These are phyloP conservation scores for Fusarium nanum DNA, from an alignment of 2,329 filamentous ascomycete species.

Conservation along the genomic window DNA sequence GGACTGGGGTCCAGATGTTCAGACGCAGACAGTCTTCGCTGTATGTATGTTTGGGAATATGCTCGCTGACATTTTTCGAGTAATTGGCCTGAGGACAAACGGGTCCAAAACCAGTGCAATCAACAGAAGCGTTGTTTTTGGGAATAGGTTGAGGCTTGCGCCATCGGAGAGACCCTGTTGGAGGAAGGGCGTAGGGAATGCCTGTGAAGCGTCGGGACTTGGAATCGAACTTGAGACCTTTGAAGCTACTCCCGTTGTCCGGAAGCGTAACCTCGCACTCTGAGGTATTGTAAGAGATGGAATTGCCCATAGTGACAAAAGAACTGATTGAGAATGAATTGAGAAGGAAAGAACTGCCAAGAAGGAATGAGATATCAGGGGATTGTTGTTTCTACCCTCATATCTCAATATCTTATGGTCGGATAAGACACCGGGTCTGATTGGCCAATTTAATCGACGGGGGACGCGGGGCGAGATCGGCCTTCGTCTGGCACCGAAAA, in stretches of 20 bases:
- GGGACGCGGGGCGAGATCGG: neutral
- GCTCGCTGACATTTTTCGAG: conserved; percentile 21
- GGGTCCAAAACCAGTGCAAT: neutral
- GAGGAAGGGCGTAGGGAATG: conserved; percentile 56
- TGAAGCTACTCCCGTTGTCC: conserved; percentile 24
- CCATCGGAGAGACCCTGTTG: conserved; percentile 31
- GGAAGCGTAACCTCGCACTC: neutral
- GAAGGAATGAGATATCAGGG: neutral
- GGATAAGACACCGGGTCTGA: fast-evolving
- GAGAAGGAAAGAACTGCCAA: neutral
- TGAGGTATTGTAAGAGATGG: conserved; percentile 14
- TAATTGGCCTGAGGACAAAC: conserved; percentile 17
- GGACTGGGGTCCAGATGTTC: conserved; percentile 5
- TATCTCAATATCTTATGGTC: neutral
- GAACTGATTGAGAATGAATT: fast-evolving
- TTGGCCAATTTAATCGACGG: conserved; percentile 20
- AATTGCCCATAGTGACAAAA: conserved; percentile 3
- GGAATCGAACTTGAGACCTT: conserved; percentile 51
- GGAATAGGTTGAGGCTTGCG: conserved; percentile 3
- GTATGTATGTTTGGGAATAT: conserved; percentile 15
- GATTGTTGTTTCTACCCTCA: neutral
- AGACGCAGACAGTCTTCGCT: conserved; percentile 16
- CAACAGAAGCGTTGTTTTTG: neutral
- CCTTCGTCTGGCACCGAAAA: neutral
- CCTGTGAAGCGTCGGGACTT: conserved; percentile 52